Conservation (phyloP, 371 early-diverging fungal species). For the Mucor piriformis region DNA sequence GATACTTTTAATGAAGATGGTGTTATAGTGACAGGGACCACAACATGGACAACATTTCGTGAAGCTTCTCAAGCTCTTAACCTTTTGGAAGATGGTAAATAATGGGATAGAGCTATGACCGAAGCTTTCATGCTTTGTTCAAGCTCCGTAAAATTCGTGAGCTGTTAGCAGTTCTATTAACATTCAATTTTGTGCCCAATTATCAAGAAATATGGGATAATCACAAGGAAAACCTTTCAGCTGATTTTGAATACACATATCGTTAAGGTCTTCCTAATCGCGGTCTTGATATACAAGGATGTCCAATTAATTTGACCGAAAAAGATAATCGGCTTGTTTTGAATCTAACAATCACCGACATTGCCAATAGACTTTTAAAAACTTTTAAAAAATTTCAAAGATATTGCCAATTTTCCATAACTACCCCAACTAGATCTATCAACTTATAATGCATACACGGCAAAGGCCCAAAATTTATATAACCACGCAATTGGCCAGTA, state of each 20-base stretch:
- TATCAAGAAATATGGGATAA: neutral
- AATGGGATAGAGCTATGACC: neutral
- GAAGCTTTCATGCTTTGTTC: neutral
- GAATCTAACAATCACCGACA: neutral
- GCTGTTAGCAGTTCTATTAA: neutral
- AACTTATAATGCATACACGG: neutral
- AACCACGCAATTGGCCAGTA: neutral
- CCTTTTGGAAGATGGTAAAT: neutral
- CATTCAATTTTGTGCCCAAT: neutral
- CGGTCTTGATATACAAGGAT: neutral
- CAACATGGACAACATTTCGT: constrained; percentile 9
- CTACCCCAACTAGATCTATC: neutral
- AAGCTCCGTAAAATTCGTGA: neutral
- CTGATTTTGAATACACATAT: neutral
- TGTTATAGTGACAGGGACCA: constrained; percentile 2
- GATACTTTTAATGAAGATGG: neutral
- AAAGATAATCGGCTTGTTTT: neutral
- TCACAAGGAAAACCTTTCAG: neutral
- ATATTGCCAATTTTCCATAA: neutral
- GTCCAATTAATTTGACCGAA: neutral
- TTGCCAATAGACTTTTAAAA: neutral
- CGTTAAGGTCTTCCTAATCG: neutral
- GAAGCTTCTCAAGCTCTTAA: constrained; percentile 17
- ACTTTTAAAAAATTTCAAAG: neutral
- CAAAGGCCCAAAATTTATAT: neutral